Percentiles rank a stretch among this genome's conserved stretches.
phyloP scores from a whole-genome alignment of 129 eudicot genomes.

The Arctium minus region DNA sequence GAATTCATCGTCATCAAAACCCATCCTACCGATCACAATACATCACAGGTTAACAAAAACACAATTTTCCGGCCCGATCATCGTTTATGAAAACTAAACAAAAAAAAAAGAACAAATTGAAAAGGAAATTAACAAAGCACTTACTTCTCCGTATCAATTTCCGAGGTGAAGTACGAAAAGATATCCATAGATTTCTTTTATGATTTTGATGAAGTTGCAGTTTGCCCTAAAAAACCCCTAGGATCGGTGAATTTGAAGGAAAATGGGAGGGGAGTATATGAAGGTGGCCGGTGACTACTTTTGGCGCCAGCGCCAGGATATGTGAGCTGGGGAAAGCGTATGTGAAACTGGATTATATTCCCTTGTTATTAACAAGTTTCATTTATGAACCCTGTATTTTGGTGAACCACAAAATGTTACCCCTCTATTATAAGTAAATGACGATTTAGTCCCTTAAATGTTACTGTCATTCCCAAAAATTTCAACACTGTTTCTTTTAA shows the following conservation, averaged over 20 bases:
- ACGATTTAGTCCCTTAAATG: neutral
- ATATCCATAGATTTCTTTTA: constrained; percentile 20
- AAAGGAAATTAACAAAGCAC: neutral
- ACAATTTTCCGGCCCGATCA: neutral
- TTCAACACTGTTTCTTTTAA: neutral
- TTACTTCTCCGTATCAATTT: constrained; percentile 19
- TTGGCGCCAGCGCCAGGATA: constrained; percentile 24
- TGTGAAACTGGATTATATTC: constrained; percentile 25
- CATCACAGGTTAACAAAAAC: neutral
- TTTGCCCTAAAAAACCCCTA: neutral
- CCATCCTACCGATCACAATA: constrained; percentile 10
- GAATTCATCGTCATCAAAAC: constrained; percentile 30
- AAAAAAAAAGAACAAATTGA: neutral
- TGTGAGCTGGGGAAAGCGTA: constrained; percentile 29
- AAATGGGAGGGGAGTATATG: constrained; percentile 18
- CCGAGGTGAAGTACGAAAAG: constrained; percentile 34
- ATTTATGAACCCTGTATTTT: neutral
- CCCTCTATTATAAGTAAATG: neutral
- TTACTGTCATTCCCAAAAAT: neutral
- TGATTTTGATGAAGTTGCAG: constrained; percentile 2
- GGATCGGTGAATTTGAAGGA: neutral
- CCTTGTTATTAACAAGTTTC: constrained; percentile 17
- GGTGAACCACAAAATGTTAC: neutral
- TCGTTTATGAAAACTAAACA: neutral
- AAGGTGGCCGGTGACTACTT: constrained; percentile 35